Conservation (phyloP, 2,329 filamentous ascomycete species). For the Didymella arachidicola region DNA sequence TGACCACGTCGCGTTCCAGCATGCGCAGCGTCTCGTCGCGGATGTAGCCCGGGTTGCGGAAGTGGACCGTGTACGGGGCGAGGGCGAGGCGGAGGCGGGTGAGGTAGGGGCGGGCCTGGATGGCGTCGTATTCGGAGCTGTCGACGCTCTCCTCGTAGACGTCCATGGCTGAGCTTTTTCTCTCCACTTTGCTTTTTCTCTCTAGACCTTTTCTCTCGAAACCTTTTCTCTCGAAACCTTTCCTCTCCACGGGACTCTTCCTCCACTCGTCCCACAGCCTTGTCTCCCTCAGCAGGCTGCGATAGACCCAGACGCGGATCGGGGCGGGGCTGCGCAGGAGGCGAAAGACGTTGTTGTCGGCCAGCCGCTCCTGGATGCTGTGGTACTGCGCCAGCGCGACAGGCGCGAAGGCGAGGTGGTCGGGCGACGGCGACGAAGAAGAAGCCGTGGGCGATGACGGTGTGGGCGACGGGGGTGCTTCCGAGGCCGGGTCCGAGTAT, state of each 20-base stretch:
- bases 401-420: constrained; percentile 29
- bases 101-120: constrained; percentile 46
- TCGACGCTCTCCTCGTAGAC: constrained; percentile 26
- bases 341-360: constrained; percentile 35
- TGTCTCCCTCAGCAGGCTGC: constrained; percentile 33
- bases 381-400: constrained; percentile 39
- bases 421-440: not conserved
- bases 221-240: too few relatives aligned
- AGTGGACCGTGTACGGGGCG: constrained; percentile 63
- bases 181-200: too few relatives aligned
- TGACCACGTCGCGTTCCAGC: constrained; percentile 62
- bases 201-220: too few relatives aligned
- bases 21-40: constrained; percentile 66
- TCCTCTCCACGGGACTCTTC: not conserved
- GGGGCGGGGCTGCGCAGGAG: constrained; percentile 38
- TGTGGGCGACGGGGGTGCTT: not conserved
- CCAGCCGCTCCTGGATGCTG: constrained; percentile 31
- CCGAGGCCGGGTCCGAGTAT: not conserved
- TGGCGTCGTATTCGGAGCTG: constrained; percentile 27
- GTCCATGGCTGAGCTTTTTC: not conserved
- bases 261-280: constrained; percentile 34
- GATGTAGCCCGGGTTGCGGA: constrained; percentile 67
- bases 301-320: constrained; percentile 39
- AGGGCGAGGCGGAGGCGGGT: constrained; percentile 57
- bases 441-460: too few relatives aligned